These are phyloP conservation scores for Globisporangium camurandrum DNA, from an alignment of 352 stramenopile species.

Conservation along the genomic window DNA sequence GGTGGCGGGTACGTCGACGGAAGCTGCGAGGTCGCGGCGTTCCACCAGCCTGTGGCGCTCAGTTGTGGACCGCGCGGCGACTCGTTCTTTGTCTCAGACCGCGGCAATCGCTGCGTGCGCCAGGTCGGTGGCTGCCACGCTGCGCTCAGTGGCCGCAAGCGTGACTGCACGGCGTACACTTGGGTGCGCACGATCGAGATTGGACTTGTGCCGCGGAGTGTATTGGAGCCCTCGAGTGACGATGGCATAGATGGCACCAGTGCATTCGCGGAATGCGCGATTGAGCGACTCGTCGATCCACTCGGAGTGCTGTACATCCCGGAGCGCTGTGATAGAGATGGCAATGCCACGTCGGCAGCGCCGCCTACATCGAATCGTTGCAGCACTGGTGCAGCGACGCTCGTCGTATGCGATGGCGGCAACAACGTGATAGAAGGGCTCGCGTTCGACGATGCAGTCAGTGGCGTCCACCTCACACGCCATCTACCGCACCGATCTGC, in stretches of 20 bases:
- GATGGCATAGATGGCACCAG: neutral
- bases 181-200: slow-evolving; percentile 44
- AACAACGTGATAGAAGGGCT: slow-evolving; percentile 18
- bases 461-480: neutral
- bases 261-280: neutral
- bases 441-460: slow-evolving; percentile 1
- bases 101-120: slow-evolving; percentile 35
- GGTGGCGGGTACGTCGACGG: slow-evolving; percentile 23
- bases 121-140: slow-evolving; percentile 25
- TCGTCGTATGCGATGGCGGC: slow-evolving; percentile 18
- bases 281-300: slow-evolving; percentile 9
- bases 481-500: too few species aligned
- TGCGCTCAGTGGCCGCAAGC: neutral
- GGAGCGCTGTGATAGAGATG: neutral
- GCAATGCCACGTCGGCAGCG: too few species aligned
- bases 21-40: slow-evolving; percentile 21
- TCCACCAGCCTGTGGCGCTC: slow-evolving; percentile 30
- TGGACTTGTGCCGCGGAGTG: slow-evolving; percentile 5
- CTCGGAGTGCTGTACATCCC: slow-evolving; percentile 7
- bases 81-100: slow-evolving; percentile 33
- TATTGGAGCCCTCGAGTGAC: slow-evolving; percentile 1
- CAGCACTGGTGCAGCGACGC: too few species aligned
- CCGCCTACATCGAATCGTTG: too few species aligned
- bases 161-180: slow-evolving; percentile 16
- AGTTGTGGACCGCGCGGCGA: slow-evolving; percentile 18